Conservation (phyloP, 2,329 filamentous ascomycete genomes). For the Xylaria sp. region DNA sequence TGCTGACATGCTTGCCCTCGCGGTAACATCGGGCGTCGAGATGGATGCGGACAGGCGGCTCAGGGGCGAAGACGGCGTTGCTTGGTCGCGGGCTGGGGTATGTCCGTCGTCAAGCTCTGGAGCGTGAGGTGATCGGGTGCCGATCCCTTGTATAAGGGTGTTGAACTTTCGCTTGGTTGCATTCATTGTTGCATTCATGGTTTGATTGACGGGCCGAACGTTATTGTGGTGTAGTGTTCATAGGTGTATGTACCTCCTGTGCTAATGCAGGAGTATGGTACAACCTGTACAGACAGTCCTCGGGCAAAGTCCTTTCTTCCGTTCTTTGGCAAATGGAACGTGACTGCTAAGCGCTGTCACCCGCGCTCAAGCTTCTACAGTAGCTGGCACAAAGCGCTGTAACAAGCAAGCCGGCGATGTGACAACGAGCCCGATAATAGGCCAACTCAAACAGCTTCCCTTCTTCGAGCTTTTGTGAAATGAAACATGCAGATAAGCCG, state of each 20-base stretch:
- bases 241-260: no score
- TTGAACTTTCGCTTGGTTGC: slow-evolving; percentile 88
- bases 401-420: slow-evolving; percentile 5
- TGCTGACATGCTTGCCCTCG: slow-evolving; percentile 37
- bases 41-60: slow-evolving; percentile 52
- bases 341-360: slow-evolving; percentile 14
- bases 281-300: slow-evolving; percentile 15
- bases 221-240: not conserved
- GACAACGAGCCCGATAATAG: not conserved
- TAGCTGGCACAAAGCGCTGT: slow-evolving; percentile 9
- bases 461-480: not conserved
- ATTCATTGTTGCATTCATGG: slow-evolving; percentile 63
- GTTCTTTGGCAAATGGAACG: slow-evolving; percentile 26
- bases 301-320: not conserved
- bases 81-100: slow-evolving; percentile 50
- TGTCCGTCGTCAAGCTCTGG: slow-evolving; percentile 52
- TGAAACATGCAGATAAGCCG: not conserved
- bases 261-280: slow-evolving; percentile 13
- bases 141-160: slow-evolving; percentile 74
- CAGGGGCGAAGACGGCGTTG: slow-evolving; percentile 26
- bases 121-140: slow-evolving; percentile 59
- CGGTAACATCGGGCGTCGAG: slow-evolving; percentile 30
- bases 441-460: not conserved
- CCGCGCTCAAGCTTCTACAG: not conserved
- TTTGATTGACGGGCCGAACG: slow-evolving; percentile 33